Evolutionary conservation across 1,139 yeast species (phyloP), one percentile per base, ranked within the genome.

Genomic region (Arxiozyma telluris): DNA sequence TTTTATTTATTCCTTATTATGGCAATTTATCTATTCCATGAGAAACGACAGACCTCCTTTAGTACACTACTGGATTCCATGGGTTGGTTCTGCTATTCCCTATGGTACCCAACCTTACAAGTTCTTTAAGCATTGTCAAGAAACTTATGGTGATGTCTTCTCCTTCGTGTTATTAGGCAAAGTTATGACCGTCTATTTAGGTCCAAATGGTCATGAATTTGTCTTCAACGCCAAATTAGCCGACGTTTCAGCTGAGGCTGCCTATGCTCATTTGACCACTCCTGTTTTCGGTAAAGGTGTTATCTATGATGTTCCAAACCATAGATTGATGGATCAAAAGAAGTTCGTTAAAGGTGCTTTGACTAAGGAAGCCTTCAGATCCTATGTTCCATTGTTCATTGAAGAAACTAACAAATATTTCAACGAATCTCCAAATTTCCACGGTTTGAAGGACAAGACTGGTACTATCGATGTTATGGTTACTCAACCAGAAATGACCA

Each of bases 251-350:
- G 98, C 98, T 53, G 98, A 93, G 71, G 98, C 86, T 51, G 98
- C 98, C 42, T 93, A 93, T 75, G 79, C 84, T 59, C 97, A 91
- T 70, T 79, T 93, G 72, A 93, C 98, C 39, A 93, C 98, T 15
- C 98, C 98, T 20, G 97, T 90, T 30, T 93, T 93, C 65, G 98
- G 98, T 63, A 83, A 90, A 69, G 98, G 98, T 61, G 98, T 93
- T 54, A 86, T 93, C 56, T 93, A 93, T 70, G 98, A 93, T 73
- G 93, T 98, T 73, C 90, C 98, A 58, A 94, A 94, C 74, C 75
- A 83, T 65, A 83, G 90, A 62, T 80, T 93, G 64, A 94, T 93
- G 98, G 98, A 93, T 71, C 98, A 93, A 73, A 93, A 94, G 82
- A 93, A 90, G 76, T 93, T 93, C 67, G 96, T 94, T 60, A 93